Percentiles rank a stretch among this genome's conserved stretches.
These are phyloP conservation scores for Fusarium subtropicale DNA, from an alignment of 2,329 filamentous ascomycete species.

Conservation along the genomic window DNA sequence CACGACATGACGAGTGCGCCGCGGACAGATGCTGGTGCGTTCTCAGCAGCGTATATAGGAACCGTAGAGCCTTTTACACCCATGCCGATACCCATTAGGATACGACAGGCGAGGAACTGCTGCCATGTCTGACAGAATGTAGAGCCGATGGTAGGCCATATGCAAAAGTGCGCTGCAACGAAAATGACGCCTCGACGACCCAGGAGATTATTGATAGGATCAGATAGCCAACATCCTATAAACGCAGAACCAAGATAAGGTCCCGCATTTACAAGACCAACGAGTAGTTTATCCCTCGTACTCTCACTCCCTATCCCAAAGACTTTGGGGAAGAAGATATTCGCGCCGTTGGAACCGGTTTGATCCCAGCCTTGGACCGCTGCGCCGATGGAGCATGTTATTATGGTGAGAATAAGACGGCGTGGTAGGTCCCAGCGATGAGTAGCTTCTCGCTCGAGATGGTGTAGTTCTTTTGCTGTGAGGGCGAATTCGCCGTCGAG, in stretches of 20 bases:
- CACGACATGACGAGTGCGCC: slow-evolving; percentile 66
- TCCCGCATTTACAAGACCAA: background rate
- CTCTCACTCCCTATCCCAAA: background rate
- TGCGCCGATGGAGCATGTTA: slow-evolving; percentile 59
- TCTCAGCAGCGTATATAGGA: slow-evolving; percentile 66
- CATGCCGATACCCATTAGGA: slow-evolving; percentile 70
- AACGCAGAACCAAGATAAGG: slow-evolving; percentile 18
- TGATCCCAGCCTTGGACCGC: slow-evolving; percentile 73
- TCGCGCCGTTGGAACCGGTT: slow-evolving; percentile 71
- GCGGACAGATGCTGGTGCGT: slow-evolving; percentile 63
- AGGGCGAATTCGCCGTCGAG: slow-evolving; percentile 48
- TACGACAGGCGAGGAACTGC: slow-evolving; percentile 51
- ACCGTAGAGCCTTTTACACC: slow-evolving; percentile 63
- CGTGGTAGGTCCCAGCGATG: slow-evolving; percentile 62
- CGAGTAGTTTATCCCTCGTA: background rate
- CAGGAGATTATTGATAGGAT: slow-evolving; percentile 68
- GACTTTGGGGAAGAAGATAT: slow-evolving; percentile 64
- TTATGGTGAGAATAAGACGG: background rate
- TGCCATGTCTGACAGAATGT: slow-evolving; percentile 69
- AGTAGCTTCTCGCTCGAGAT: slow-evolving; percentile 56
- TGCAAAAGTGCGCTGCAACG: slow-evolving; percentile 70
- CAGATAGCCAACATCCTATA: slow-evolving; percentile 70
- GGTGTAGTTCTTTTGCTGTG: slow-evolving; percentile 52
- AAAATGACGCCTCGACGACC: slow-evolving; percentile 75
- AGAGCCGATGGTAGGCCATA: slow-evolving; percentile 70